Conservation (phyloP, 1,139 yeast species). For the Diutina scorzettiae region DNA sequence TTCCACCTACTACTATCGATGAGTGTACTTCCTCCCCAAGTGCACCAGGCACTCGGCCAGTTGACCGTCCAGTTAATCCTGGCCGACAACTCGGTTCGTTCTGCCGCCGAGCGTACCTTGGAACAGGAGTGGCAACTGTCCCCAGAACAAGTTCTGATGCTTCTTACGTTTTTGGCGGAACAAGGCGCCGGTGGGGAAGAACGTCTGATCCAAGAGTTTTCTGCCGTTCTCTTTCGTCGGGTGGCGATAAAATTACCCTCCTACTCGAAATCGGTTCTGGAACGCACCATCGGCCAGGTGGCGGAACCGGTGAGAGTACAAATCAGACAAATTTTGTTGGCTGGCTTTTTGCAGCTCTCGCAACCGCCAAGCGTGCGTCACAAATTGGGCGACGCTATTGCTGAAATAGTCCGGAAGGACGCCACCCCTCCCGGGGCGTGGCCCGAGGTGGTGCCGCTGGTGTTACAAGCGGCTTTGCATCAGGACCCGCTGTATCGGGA, state of each 20-base stretch:
- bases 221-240: conserved; percentile 84
- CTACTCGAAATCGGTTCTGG: conserved; percentile 48
- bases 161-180: conserved; percentile 72
- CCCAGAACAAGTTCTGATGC: conserved; percentile 45
- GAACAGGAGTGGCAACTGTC: conserved; percentile 65
- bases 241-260: conserved; percentile 71
- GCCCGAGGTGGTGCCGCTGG: conserved; percentile 68
- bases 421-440: conserved; percentile 42
- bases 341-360: conserved; percentile 62
- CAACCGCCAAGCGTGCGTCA: conserved; percentile 51
- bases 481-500: conserved; percentile 70
- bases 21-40: conserved; percentile 5
- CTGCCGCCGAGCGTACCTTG: conserved; percentile 65
- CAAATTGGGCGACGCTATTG: conserved; percentile 85
- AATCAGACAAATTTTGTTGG: conserved; percentile 53
- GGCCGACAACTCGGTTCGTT: conserved; percentile 60
- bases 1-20: not conserved
- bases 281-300: conserved; percentile 67
- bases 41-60: conserved; percentile 37
- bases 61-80: conserved; percentile 58
- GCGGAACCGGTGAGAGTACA: conserved; percentile 47
- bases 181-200: conserved; percentile 54
- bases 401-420: conserved; percentile 76
- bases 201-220: conserved; percentile 47
- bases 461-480: conserved; percentile 56